phyloP scores from a whole-genome alignment of 805 yeast species.

The Hanseniaspora lachancei region DNA sequence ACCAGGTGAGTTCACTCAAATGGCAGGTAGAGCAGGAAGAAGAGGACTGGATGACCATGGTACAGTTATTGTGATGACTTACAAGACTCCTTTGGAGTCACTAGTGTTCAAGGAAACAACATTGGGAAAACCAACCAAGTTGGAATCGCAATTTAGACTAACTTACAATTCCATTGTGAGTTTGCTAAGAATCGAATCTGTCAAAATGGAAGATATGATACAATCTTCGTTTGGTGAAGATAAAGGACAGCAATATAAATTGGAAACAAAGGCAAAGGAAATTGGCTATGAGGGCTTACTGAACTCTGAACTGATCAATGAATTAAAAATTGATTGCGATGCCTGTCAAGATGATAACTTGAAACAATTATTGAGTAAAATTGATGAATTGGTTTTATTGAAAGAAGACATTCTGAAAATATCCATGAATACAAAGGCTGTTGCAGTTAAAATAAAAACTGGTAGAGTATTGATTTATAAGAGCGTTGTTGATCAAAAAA shows the following conservation, averaged over 20 bases:
- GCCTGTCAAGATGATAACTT: constrained; percentile 31
- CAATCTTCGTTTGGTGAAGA: constrained; percentile 91
- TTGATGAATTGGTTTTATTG: constrained; percentile 34
- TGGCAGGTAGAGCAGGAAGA: constrained; percentile 98
- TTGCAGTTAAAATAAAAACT: constrained; percentile 35
- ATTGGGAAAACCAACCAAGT: constrained; percentile 78
- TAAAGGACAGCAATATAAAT: constrained; percentile 56
- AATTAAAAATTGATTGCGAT: constrained; percentile 16
- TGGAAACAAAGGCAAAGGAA: constrained; percentile 14
- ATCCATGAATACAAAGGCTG: constrained; percentile 34
- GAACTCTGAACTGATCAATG: constrained; percentile 3
- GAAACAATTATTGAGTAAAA: constrained; percentile 32
- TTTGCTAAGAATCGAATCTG: constrained; percentile 79
- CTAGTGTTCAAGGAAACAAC: constrained; percentile 63
- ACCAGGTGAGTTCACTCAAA: constrained; percentile 96
- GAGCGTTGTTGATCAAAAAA: constrained; percentile 30
- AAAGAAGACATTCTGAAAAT: constrained; percentile 37
- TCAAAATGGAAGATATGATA: constrained; percentile 96
- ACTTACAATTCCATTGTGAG: constrained; percentile 94
- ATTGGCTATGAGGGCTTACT: constrained; percentile 26
- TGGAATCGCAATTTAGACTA: constrained; percentile 81
- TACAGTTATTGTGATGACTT: constrained; percentile 86
- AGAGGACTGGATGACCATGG: constrained; percentile 90
- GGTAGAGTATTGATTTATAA: constrained; percentile 52
- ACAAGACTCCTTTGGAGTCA: constrained; percentile 46